Base-by-base conservation (phyloP, 169 alveolate genomes). In the Plasmodium vinckei region DNA sequence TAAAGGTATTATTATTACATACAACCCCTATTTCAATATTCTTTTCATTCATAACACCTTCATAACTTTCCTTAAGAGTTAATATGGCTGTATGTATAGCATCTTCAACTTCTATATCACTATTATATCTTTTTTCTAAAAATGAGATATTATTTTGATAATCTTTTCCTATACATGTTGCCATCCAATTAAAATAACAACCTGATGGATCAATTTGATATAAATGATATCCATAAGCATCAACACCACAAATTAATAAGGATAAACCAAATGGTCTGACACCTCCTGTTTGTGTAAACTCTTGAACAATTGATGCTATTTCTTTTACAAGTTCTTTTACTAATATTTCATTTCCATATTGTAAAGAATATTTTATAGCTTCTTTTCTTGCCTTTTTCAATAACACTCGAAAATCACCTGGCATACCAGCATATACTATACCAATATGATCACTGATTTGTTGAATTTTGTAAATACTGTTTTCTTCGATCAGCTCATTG, bases 211-310 rank as follows among this genome's bases (percentile, higher is more conserved):
- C 99, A 44, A 98, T 95, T 71, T 96, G 98, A 90, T 94, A 96
- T 75, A 96, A 94, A 92, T 96, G 98, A 23, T 97, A 97, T 17
- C 98, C 98, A 73, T 93, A 94, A 19, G 92, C 93, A 64, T 96
- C 98, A 63, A 92, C 95, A 9, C 97, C 96, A 82, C 77, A 82
- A 17, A 77, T 72, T 65, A 99, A 94, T 56, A 98, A 94, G 1
- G 99, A 98, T 44, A 98, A 95, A 9, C 99, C 99, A 87, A 98
- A 99, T 65, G 99, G 99, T 63, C 99, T 97, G 44, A 98, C 99
- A 0, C 99, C 99, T 17, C 99, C 99, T 2, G 98, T 94, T 90
- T 99, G 99, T n/a, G 99, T 99, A 91, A 95, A 98, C 92, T 98
- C 99, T 93, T 99, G 97, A 96, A 98, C 97, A 73, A 98, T 97